These are phyloP conservation scores for Zelonia costaricensis DNA, from an alignment of 208 protist genomes.

Conservation along the genomic window DNA sequence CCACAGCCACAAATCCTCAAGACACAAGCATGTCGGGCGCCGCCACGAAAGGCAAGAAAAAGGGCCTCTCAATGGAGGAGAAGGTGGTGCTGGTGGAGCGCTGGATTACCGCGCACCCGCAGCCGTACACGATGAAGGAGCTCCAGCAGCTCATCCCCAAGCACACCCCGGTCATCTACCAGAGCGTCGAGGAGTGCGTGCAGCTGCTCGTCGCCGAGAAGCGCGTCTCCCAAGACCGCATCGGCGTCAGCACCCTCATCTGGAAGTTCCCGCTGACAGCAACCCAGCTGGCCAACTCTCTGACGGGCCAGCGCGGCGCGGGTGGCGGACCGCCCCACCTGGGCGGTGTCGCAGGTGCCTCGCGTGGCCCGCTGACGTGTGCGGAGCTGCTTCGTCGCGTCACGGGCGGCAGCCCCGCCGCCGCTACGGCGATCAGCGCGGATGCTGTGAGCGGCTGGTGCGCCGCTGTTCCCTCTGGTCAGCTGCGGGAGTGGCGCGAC, in stretches of 20 bases:
- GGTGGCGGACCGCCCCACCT: background rate
- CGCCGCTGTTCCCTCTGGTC: background rate
- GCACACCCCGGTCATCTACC: slow-evolving; percentile 78
- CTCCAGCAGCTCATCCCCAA: slow-evolving; percentile 56
- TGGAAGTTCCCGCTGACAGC: slow-evolving; percentile 65
- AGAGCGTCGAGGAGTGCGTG: slow-evolving; percentile 83
- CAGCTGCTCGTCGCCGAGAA: slow-evolving; percentile 75
- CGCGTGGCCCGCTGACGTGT: slow-evolving; percentile 2
- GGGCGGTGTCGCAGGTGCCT: background rate
- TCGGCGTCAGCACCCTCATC: slow-evolving; percentile 78
- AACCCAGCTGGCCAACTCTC: background rate
- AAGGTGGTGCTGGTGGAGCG: slow-evolving; percentile 62
- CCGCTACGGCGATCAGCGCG: background rate
- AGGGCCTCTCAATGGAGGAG: slow-evolving; percentile 87
- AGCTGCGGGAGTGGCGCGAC: slow-evolving; percentile 9
- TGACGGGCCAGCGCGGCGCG: background rate
- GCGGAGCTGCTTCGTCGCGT: slow-evolving; percentile 15
- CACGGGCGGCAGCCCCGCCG: background rate
- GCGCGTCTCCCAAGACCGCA: slow-evolving; percentile 62
- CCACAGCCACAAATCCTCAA: background rate
- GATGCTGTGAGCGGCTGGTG: slow-evolving; percentile 6
- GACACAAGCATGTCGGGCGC: slow-evolving; percentile 26
- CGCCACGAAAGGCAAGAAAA: slow-evolving; percentile 39
- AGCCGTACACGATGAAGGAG: slow-evolving; percentile 86
- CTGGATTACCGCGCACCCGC: slow-evolving; percentile 62